These are phyloP conservation scores for Kwoniella mangroviensis DNA, from an alignment of 768 basidiomycete species.

Conservation along the genomic window DNA sequence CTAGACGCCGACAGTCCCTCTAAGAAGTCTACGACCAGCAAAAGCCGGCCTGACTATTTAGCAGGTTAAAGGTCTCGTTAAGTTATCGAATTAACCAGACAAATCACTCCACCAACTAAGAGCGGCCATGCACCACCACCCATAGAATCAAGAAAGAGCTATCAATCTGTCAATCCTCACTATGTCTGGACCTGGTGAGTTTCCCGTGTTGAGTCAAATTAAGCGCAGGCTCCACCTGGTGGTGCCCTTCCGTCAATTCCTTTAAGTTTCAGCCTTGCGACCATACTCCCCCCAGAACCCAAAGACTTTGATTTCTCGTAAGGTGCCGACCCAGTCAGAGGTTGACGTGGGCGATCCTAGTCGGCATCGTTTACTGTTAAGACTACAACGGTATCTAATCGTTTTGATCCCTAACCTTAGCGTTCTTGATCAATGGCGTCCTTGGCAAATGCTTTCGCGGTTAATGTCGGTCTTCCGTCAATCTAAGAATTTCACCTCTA, in stretches of 20 bases:
- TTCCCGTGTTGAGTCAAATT: slow-evolving; percentile 73
- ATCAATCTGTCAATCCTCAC: slow-evolving; percentile 79
- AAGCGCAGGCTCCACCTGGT: slow-evolving; percentile 80
- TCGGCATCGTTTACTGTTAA: slow-evolving; percentile 83
- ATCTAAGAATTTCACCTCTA: slow-evolving; percentile 88
- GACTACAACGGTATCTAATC: slow-evolving; percentile 83
- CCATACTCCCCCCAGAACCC: slow-evolving; percentile 78
- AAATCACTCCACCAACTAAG: slow-evolving; percentile 90
- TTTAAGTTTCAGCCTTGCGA: slow-evolving; percentile 78
- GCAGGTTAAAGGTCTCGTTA: slow-evolving; percentile 93
- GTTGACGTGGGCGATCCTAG: slow-evolving; percentile 74
- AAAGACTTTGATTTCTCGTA: slow-evolving; percentile 88
- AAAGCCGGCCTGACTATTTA: slow-evolving; percentile 82
- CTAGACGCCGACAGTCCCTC: slow-evolving; percentile 82
- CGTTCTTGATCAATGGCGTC: slow-evolving; percentile 84
- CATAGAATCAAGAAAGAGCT: slow-evolving; percentile 83
- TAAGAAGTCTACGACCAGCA: slow-evolving; percentile 79
- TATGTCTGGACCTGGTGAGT: slow-evolving; percentile 80
- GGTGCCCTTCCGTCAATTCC: slow-evolving; percentile 83
- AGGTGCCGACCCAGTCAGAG: slow-evolving; percentile 76
- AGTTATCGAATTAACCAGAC: slow-evolving; percentile 96
- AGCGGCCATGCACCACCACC: slow-evolving; percentile 88
- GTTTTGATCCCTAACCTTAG: slow-evolving; percentile 84
- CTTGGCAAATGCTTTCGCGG: slow-evolving; percentile 83
- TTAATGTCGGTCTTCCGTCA: slow-evolving; percentile 78